Evolutionary conservation across 2,329 filamentous ascomycete genomes (phyloP).

Genomic region (Elsinoe batatas): DNA sequence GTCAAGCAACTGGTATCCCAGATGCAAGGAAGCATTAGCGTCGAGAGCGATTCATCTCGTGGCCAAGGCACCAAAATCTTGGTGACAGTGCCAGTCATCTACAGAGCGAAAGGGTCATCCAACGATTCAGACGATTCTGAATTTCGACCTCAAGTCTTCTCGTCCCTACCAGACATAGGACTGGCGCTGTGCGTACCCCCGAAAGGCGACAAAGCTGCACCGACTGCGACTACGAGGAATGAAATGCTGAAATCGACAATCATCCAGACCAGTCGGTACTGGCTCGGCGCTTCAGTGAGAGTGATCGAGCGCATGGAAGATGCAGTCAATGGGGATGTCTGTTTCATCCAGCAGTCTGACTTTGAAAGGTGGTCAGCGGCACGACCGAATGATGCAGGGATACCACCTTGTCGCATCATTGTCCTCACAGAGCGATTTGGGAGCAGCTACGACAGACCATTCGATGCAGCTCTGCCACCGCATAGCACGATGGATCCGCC

Average conservation of each 20-base stretch:
- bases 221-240: too few species aligned
- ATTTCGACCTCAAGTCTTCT: too few species aligned
- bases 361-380: too few species aligned
- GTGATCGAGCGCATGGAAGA: not conserved
- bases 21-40: conserved; percentile 21
- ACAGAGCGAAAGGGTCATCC: not conserved
- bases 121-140: not conserved
- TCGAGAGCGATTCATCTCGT: conserved; percentile 20
- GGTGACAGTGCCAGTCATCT: not conserved
- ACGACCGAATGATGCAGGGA: too few species aligned
- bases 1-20: conserved; percentile 24
- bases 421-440: not conserved
- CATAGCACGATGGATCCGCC: conserved; percentile 11
- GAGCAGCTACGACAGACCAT: not conserved
- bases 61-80: conserved; percentile 20
- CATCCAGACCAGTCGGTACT: conserved; percentile 9
- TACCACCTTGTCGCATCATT: too few species aligned
- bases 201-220: too few species aligned
- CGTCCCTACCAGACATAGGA: not conserved
- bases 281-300: conserved; percentile 2
- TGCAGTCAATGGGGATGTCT: conserved; percentile 6
- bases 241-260: not conserved
- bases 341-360: conserved; percentile 12
- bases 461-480: not conserved
- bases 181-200: not conserved